Evolutionary conservation across 179 eudicot genomes (phyloP).

Genomic region (Nepenthes alata): DNA sequence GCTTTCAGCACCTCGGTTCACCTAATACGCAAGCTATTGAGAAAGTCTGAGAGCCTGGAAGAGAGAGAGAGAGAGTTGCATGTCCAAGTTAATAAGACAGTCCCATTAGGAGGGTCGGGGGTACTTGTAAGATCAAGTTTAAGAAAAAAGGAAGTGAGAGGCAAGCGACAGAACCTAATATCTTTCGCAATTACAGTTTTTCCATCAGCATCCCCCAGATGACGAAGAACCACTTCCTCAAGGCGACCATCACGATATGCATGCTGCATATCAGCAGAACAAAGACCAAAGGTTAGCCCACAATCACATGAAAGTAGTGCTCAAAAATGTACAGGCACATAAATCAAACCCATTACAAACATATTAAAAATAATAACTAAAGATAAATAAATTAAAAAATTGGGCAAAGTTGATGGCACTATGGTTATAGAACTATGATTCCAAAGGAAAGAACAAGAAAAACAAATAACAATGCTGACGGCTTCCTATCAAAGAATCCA

Average conservation of each 20-base stretch:
- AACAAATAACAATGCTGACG: no score
- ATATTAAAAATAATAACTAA: no score
- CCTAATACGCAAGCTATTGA: slow-evolving; percentile 47
- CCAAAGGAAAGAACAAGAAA: no score
- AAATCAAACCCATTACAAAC: no score
- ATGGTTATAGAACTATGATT: no score
- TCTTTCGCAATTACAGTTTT: slow-evolving; percentile 66
- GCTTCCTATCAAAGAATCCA: no score
- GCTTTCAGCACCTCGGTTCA: slow-evolving; percentile 25
- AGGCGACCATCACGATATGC: slow-evolving; percentile 79
- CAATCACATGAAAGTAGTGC: no score
- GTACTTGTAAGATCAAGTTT: not conserved
- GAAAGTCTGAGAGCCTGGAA: slow-evolving; percentile 76
- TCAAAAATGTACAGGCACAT: no score
- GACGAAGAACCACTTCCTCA: slow-evolving; percentile 79
- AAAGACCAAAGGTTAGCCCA: not conserved
- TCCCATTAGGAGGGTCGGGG: not conserved
- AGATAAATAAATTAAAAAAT: no score
- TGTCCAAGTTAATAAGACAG: slow-evolving; percentile 6
- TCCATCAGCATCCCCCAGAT: slow-evolving; percentile 85
- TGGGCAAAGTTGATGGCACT: no score
- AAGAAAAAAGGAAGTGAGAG: not conserved
- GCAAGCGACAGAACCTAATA: slow-evolving; percentile 35
- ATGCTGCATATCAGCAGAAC: slow-evolving; percentile 40
- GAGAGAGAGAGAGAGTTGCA: not conserved